Base-by-base conservation (phyloP, 2,329 filamentous ascomycete genomes). In the Hypoxylon sp. region DNA sequence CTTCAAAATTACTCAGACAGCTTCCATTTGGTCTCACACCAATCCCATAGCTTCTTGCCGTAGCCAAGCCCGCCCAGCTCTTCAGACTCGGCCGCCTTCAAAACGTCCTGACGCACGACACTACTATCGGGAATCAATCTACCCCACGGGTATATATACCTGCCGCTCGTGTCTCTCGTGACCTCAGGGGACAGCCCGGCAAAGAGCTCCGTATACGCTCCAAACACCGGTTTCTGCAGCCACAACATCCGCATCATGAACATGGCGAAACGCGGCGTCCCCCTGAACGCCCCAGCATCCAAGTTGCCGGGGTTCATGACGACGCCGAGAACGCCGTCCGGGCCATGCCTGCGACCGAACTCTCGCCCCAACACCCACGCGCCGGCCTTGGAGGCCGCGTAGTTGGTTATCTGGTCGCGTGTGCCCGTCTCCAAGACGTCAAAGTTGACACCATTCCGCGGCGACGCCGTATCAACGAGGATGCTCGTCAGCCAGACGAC, bases 271-370 rank as follows among this genome's bases (percentile, higher is more conserved):
- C 46, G 54, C 29, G 71, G 24, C 39, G 71, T 72, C n/a, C 64
- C 66, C 17, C 66, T 61, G 35, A 69, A 73, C 10, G 59, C 29
- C 31, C 75, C 74, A 0, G 77, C 74, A 29, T 67, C 73, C 22
- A 80, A 63, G 62, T 80, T 80, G 3, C 81, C 81, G 0, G 80
- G 80, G 66, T 80, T 80, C 29, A 77, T 69, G 9, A 74, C 71
- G 14, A 80, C 71, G 54, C 74, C 78, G 35, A 80, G 59, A 46
- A 71, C 63, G 0, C 64, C 65, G 13, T 70, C 63, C 5, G 26
- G 14, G 13, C 24, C 59, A 22, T 76, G 60, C 13, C 76, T 72
- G 3, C 73, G 68, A 6, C 77, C 78, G 55, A 78, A 76, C 46
- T 80, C 79, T 2, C 67, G 65, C 1, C 74, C 75, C 4, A 80